Percentiles rank a stretch among this genome's conserved stretches.
Conservation (phyloP, 148 eudicot species). For the Diospyros kaki region DNA sequence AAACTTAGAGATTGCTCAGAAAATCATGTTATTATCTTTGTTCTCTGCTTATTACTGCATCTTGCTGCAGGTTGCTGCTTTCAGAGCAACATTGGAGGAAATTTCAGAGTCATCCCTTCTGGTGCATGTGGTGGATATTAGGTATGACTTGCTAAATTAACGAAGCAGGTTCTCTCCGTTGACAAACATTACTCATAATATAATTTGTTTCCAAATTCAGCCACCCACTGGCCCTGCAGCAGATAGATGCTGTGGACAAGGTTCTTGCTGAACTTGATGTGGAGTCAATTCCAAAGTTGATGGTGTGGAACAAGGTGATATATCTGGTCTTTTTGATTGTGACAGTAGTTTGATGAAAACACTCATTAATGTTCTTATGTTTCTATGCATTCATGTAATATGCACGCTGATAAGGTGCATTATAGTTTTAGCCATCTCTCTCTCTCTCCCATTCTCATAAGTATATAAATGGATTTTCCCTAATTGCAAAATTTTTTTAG, state of each 20-base stretch:
- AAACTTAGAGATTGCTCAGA: background rate
- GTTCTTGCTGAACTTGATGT: conserved; percentile 79
- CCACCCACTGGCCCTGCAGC: conserved; percentile 89
- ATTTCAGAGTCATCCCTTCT: conserved; percentile 87
- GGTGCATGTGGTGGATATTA: conserved; percentile 93
- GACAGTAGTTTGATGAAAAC: background rate
- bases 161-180: background rate
- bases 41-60: conserved; percentile 3
- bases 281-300: conserved; percentile 66
- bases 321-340: background rate
- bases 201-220: conserved; percentile 33
- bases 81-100: conserved; percentile 97
- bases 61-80: conserved; percentile 85
- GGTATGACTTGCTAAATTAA: conserved; percentile 33
- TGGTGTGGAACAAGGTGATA: conserved; percentile 90
- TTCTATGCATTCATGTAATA: background rate
- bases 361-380: background rate
- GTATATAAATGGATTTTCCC: background rate
- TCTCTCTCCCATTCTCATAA: background rate
- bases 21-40: background rate
- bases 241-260: conserved; percentile 78
- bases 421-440: background rate
- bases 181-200: conserved; percentile 4
- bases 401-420: background rate
- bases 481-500: background rate